A percentile compares a stretch with the other conserved stretches of the same genome.
Conservation (phyloP, 2,329 filamentous ascomycete species). For the Acephala macrosclerotiorum region DNA sequence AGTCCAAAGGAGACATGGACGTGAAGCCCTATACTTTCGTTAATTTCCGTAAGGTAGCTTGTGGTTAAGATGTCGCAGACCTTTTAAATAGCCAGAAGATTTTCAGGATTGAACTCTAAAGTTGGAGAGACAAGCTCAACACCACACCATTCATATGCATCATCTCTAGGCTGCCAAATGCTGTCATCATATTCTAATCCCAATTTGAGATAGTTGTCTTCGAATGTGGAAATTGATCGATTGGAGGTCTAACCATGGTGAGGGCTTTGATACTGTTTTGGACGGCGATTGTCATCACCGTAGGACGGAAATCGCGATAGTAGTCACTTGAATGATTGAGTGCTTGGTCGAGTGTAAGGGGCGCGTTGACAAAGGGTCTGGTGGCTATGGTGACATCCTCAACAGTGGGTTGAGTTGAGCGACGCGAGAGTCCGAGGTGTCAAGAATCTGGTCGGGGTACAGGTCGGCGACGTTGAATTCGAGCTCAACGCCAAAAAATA, state of each 20-base stretch:
- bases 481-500: conserved; percentile 3
- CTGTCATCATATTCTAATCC: neutral
- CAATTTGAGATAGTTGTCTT: neutral
- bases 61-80: neutral
- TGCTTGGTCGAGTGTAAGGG: neutral
- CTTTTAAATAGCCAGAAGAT: neutral
- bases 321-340: neutral
- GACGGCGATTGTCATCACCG: neutral
- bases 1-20: conserved; percentile 32
- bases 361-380: neutral
- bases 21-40: neutral
- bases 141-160: neutral
- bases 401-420: neutral
- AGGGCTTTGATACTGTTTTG: neutral
- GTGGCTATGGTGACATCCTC: neutral
- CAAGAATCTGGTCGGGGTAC: neutral
- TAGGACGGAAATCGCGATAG: neutral
- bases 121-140: neutral
- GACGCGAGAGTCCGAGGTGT: neutral
- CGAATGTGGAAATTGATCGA: neutral
- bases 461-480: conserved; percentile 13
- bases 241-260: neutral
- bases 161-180: neutral
- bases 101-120: neutral
- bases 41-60: neutral